These are phyloP conservation scores for Jimgerdemannia lactiflua DNA, from an alignment of 192 early-diverging fungal species.

Conservation along the genomic window DNA sequence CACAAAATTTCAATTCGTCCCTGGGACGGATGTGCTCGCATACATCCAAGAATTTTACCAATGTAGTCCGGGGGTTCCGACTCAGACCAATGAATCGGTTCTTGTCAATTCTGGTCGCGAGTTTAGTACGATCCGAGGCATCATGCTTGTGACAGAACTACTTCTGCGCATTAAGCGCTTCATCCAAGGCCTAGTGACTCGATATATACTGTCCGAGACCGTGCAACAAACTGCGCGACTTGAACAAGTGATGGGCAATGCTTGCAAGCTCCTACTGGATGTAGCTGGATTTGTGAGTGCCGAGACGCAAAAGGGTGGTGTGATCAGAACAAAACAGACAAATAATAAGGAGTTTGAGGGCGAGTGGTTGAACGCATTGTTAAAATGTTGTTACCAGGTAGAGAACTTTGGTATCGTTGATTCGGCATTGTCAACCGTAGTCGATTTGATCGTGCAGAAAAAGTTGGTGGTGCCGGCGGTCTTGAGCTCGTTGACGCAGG, in stretches of 20 bases:
- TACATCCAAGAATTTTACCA: slow-evolving; percentile 50
- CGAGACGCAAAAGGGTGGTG: background rate
- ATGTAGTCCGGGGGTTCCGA: background rate
- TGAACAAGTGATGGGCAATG: slow-evolving; percentile 28
- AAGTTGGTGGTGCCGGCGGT: slow-evolving; percentile 26
- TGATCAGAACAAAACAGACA: background rate
- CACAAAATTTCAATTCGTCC: slow-evolving; percentile 19
- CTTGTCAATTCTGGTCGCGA: slow-evolving; percentile 15
- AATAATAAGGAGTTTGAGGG: background rate
- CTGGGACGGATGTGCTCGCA: slow-evolving; percentile 34
- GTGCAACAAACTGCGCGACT: slow-evolving; percentile 1
- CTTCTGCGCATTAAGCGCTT: slow-evolving; percentile 29
- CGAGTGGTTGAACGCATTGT: slow-evolving; percentile 1
- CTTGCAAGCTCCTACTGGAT: slow-evolving; percentile 26
- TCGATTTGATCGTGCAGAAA: slow-evolving; percentile 32
- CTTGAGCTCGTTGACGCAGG: slow-evolving; percentile 30
- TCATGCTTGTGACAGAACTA: slow-evolving; percentile 19
- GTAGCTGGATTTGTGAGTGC: slow-evolving; percentile 19
- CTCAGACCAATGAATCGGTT: background rate
- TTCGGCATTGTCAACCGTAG: slow-evolving; percentile 41
- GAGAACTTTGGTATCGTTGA: slow-evolving; percentile 46
- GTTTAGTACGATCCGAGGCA: slow-evolving; percentile 33
- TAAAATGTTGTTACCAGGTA: slow-evolving; percentile 31
- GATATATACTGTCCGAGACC: slow-evolving; percentile 9
- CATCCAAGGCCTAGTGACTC: slow-evolving; percentile 27